Base-by-base conservation (phyloP, 768 basidiomycete genomes). In the Chalciporus pseudorubinellus region DNA sequence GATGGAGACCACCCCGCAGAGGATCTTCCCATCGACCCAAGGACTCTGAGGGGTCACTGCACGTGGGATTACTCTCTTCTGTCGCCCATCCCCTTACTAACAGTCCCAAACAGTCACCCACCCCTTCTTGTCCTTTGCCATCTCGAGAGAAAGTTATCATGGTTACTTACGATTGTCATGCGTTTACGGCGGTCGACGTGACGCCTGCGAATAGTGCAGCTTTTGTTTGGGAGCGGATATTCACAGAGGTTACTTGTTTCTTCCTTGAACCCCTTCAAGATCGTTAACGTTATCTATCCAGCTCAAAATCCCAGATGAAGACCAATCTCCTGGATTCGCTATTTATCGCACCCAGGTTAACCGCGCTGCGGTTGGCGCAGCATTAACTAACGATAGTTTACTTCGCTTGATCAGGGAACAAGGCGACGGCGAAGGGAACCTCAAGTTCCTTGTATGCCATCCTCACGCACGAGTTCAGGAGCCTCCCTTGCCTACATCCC, bases 301-400 rank as follows among this genome's bases (percentile, higher is more conserved):
- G 90, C 74, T 93, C 55, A 81, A 84, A 64, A 87, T 98, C 39
- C 77, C 78, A 33, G 91, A 92, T 61, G 94, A 95, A 52, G 91
- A 95, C 50, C 85, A 89, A 63, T 67, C 76, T 8, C 51, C 64
- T 8, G 81, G 78, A 24, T 85, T 86, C 64, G 81, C 85, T 21
- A 87, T 98, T 48, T 93, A 90, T 73, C 87, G 84, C 54, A 95
- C 93, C 1, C 89, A 91, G 69, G 87, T 97, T 60, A 90, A 89
- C 52, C 79, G 81, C 22, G 86, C 77, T 57, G 87, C 87, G 16
- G 79, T 87, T 39, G 83, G 89, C 4, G 84, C 84, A 13, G 82
- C 92, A 7, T 70, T 97, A 28, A 71, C 79, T 12, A 82, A 87
- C 54, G 85, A 91, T 24, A 75, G 74, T 53, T 72, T 98, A 6